Evolutionary conservation across 768 basidiomycete species (phyloP), one percentile per base, ranked within the genome.

Genomic region (Leccinellum rugosiceps): DNA sequence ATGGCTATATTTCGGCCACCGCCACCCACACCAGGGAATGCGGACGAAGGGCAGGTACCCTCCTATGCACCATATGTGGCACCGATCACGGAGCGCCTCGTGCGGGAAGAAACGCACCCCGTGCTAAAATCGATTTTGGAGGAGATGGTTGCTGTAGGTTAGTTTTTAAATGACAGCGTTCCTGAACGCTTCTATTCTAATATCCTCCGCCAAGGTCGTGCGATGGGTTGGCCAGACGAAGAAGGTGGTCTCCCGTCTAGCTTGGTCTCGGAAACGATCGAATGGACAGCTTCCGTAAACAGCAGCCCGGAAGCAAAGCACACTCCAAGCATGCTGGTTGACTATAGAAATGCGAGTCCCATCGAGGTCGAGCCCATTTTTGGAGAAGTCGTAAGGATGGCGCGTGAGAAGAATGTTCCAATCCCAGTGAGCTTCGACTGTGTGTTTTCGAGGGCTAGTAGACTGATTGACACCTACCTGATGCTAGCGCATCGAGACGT

Each of bases 321-420:
- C 50, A 74, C 76, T 50, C 78, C 83, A 4, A 87, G 86, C 63
- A 87, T 87, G 84, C 72, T 86, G 32, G 74, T 86, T 5, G 86
- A 87, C 65, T 62, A 65, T 49, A 56, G 63, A 63, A 77, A 73
- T 49, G 80, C 78, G 3, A 75, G 74, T 53, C 84, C 87, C 38
- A 80, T 87, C 58, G 87, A 88, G 71, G 80, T 88, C 1, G 86
- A 88, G 65, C 83, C 80, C 13, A 83, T 88, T 43, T 57, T 87
- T 4, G 86, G 87, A 0, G 80, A 85, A 58, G 79, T 86, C 1
- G 53, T 62, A 5, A 55, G 55, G 17, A 57, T 67, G 54, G 49
- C 47, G 8, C 59, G 63, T 28, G 54, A 68, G 52, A 62, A 28
- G 47, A 56, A 46, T 15, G 60, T 68, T 23, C 50, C 58, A 1